These are phyloP conservation scores for Nymphaea thermarum DNA, from an alignment of 164 flowering plant species.

Conservation along the genomic window DNA sequence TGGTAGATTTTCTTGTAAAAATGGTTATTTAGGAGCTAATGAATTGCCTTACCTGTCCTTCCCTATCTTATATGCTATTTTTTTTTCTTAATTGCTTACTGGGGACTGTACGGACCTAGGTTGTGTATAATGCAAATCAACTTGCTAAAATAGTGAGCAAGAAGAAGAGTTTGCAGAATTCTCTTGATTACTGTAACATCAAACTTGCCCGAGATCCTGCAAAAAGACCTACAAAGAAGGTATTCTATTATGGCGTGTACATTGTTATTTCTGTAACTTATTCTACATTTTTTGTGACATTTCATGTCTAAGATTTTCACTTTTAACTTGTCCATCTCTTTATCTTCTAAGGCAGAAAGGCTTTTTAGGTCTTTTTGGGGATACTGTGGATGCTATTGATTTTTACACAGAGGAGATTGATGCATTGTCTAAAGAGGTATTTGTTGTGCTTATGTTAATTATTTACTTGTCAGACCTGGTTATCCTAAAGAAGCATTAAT, in stretches of 20 bases:
- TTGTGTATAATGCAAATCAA: constrained; percentile 55
- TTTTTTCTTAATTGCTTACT: no score
- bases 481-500: no score
- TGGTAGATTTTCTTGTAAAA: no score
- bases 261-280: background rate
- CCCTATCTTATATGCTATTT: no score
- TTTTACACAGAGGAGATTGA: constrained; percentile 37
- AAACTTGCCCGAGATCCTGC: constrained; percentile 41
- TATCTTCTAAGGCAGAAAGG: constrained; percentile 42
- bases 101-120: constrained; percentile 17
- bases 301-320: background rate
- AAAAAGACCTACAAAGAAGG: constrained; percentile 46
- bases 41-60: no score
- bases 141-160: constrained; percentile 38
- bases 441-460: background rate
- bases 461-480: background rate
- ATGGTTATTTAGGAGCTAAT: no score
- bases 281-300: background rate
- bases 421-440: constrained; percentile 36
- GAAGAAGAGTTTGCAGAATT: constrained; percentile 50
- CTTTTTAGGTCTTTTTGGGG: constrained; percentile 56
- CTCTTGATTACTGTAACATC: constrained; percentile 54
- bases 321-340: background rate
- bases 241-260: constrained; percentile 6
- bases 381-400: constrained; percentile 59